Percentiles rank a stretch among this genome's conserved stretches.
phyloP scores from a whole-genome alignment of 441 rosid genomes.

The Raphanus hybrid region DNA sequence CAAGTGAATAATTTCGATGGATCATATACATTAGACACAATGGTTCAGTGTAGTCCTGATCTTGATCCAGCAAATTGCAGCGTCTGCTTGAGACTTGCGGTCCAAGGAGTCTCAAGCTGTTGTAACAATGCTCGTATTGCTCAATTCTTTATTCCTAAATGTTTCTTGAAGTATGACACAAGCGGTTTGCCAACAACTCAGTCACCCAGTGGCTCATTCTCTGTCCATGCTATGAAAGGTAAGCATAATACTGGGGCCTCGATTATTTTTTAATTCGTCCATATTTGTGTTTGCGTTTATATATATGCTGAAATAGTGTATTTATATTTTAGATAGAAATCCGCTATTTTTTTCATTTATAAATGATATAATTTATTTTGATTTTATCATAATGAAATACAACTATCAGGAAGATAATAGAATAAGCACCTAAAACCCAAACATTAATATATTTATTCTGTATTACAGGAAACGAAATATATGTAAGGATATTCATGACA shows the following conservation, averaged over 20 bases:
- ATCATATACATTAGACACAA: constrained; percentile 16
- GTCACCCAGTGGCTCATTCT: background rate
- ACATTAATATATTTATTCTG: background rate
- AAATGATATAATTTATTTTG: background rate
- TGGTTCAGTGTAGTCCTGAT: constrained; percentile 37
- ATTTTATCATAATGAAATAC: background rate
- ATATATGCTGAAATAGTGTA: background rate
- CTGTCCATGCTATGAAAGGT: constrained; percentile 1
- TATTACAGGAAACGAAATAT: background rate
- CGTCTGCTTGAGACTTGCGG: constrained; percentile 5
- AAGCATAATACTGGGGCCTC: background rate
- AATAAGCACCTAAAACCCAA: background rate
- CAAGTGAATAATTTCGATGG: background rate
- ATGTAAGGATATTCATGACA: background rate
- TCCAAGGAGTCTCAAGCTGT: background rate
- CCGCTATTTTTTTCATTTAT: background rate
- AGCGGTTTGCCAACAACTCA: background rate
- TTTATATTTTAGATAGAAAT: background rate
- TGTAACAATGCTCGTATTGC: background rate
- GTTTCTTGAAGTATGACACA: constrained; percentile 23
- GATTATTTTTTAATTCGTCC: background rate
- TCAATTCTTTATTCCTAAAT: constrained; percentile 24
- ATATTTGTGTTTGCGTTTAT: background rate
- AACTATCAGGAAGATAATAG: background rate
- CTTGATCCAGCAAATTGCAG: constrained; percentile 7